Evolutionary conservation across 2,329 filamentous ascomycete genomes (phyloP), one percentile per base, ranked within the genome.

Genomic region (Aureobasidium sp.): DNA sequence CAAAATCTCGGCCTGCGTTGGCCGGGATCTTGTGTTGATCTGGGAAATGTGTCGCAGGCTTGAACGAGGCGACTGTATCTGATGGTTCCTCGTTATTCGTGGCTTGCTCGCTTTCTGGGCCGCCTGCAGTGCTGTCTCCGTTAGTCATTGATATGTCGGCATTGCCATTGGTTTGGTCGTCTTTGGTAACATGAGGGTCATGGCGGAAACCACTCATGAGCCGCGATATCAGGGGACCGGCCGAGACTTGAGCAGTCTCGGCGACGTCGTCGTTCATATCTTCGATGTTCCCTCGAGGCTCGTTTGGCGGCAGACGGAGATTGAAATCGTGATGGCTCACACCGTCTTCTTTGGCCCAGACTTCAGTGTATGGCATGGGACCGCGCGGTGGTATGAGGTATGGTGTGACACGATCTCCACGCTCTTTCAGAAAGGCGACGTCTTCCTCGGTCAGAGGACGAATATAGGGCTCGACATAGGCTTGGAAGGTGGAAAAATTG

Each of bases 271-370:
- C 94, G 58, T 86, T 87, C 78, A 99, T 85, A 65, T 90, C 84
- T 42, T 97, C 93, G 60, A 96, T 91, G 65, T 78, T 89, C 27
- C 94, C 93, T 42, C 92, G 86, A 1, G 92, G 82, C 67, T 94
- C 88, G 70, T 97, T 96, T 1, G 88, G 81, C 7, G 90, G 80
- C 66, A 85, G 86, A 42, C 69, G 64, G 61, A 91, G 86, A 41
- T 82, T 80, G 5, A 83, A 81, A 70, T 95, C 90, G 8, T 92
- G 78, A 41, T 86, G 81, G 79, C 91, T 88, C 51, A 84, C 80
- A 10, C 90, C 91, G 70, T 99, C 94, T 72, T 99, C 94, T 67
- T 96, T 91, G 0, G 91, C 88, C 94, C 94, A 99, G 10, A 93
- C 81, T 63, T 97, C 92, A 29, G 84, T 86, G 75, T 97, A 99